Conservation (phyloP, 2,329 filamentous ascomycete species). For the Stachybotrys elegans region DNA sequence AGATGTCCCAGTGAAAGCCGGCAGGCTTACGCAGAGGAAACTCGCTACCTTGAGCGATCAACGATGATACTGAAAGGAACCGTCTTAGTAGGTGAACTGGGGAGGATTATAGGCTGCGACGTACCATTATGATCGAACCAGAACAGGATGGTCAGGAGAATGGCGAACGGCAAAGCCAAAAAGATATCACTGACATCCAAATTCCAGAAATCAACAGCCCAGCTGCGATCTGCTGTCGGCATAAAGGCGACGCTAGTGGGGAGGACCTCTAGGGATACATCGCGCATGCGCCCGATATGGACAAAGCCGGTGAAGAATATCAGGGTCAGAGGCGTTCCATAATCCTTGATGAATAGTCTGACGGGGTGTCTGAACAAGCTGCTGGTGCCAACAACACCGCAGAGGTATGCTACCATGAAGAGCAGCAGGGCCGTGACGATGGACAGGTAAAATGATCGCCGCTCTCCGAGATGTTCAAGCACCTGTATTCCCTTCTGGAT, state of each 20-base stretch:
- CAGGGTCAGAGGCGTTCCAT: constrained; percentile 76
- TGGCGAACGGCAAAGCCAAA: constrained; percentile 78
- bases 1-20: constrained; percentile 82
- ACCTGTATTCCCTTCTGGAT: constrained; percentile 88
- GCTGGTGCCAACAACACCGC: constrained; percentile 65
- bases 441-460: constrained; percentile 70
- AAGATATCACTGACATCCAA: constrained; percentile 69
- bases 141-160: constrained; percentile 78
- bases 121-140: constrained; percentile 86
- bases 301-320: constrained; percentile 90
- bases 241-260: constrained; percentile 75
- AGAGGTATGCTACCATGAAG: constrained; percentile 70
- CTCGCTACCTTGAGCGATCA: constrained; percentile 78
- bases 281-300: constrained; percentile 76
- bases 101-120: constrained; percentile 9
- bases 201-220: constrained; percentile 81
- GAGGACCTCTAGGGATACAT: constrained; percentile 63
- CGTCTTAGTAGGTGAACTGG: constrained; percentile 7
- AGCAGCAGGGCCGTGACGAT: constrained; percentile 73
- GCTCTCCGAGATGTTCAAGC: constrained; percentile 65
- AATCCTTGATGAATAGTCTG: constrained; percentile 82
- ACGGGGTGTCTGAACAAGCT: constrained; percentile 69
- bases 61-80: constrained; percentile 60
- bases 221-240: constrained; percentile 67
- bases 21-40: constrained; percentile 77